Conservation (phyloP, 768 basidiomycete genomes). For the Pholiota microspora region DNA sequence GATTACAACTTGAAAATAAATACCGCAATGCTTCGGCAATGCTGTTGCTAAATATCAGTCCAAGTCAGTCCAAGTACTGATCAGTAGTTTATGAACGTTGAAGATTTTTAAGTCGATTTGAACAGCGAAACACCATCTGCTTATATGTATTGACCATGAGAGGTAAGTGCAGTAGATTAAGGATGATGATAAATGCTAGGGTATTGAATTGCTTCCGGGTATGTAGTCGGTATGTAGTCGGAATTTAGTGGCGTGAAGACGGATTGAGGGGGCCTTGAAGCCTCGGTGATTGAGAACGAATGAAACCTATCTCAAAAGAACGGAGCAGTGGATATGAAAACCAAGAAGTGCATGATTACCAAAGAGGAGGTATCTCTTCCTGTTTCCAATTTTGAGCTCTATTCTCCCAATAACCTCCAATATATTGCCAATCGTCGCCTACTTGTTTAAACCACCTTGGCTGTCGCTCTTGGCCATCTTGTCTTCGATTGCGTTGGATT, state of each 20-base stretch:
- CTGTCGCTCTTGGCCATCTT: slow-evolving; percentile 50
- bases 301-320: neutral
- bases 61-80: too few relatives aligned
- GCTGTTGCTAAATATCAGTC: neutral
- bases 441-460: slow-evolving; percentile 78
- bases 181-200: too few relatives aligned
- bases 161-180: too few relatives aligned
- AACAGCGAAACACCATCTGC: too few relatives aligned
- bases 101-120: too few relatives aligned
- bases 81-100: too few relatives aligned
- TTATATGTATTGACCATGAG: too few relatives aligned
- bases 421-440: slow-evolving; percentile 72
- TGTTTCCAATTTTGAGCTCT: slow-evolving; percentile 64
- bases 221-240: neutral
- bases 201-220: neutral
- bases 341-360: slow-evolving; percentile 43
- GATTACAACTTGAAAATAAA: neutral
- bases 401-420: slow-evolving; percentile 83
- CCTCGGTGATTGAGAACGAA: neutral
- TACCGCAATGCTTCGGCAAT: neutral
- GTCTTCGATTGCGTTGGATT: slow-evolving; percentile 71
- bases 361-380: slow-evolving; percentile 47
- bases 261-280: too few relatives aligned
- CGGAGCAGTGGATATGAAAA: neutral
- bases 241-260: too few relatives aligned